A percentile compares a stretch with the other conserved stretches of the same genome.
phyloP scores from a whole-genome alignment of 2,329 filamentous ascomycete genomes.

The Venturia pyrina region DNA sequence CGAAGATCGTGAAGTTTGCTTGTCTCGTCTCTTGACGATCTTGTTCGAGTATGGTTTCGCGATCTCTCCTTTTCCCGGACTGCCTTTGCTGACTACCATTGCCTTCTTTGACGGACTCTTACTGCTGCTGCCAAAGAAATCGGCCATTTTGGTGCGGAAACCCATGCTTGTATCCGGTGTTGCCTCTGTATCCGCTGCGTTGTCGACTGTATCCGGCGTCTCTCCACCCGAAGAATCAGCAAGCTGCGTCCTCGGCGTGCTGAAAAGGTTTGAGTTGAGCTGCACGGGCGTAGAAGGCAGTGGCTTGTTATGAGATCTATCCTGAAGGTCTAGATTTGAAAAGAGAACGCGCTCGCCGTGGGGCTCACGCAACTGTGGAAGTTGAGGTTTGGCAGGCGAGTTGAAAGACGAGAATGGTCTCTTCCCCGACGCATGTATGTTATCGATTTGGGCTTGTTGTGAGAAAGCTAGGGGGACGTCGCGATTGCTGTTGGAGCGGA shows the following conservation, averaged over 20 bases:
- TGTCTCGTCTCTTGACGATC: conserved; percentile 25
- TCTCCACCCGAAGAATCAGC: conserved; percentile 37
- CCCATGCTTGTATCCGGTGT: conserved; percentile 26
- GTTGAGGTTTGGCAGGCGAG: conserved; percentile 38
- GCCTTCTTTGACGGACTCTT: conserved; percentile 21
- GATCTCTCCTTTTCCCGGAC: conserved; percentile 27
- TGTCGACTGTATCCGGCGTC: conserved; percentile 37
- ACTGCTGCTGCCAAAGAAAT: conserved; percentile 16
- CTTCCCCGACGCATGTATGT: conserved; percentile 15
- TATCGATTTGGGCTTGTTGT: conserved; percentile 8
- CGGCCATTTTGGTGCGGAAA: conserved; percentile 10
- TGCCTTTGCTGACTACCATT: conserved; percentile 11
- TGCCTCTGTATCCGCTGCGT: conserved; percentile 31
- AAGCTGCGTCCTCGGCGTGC: conserved; percentile 27
- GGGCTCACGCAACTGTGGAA: conserved; percentile 38
- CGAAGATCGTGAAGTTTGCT: conserved; percentile 20
- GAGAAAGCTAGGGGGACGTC: conserved; percentile 3
- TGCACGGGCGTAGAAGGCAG: conserved; percentile 26
- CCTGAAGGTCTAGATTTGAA: conserved; percentile 19
- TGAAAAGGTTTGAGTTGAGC: conserved; percentile 21
- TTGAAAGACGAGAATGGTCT: conserved; percentile 30
- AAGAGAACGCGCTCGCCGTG: conserved; percentile 42
- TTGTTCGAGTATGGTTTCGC: conserved; percentile 25
- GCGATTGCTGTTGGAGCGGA: conserved; percentile 16
- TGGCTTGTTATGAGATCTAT: conserved; percentile 29